Percentiles rank a stretch among this genome's conserved stretches.
phyloP scores from a whole-genome alignment of 495 filamentous ascomycete genomes.

The Neurospora sp. region DNA sequence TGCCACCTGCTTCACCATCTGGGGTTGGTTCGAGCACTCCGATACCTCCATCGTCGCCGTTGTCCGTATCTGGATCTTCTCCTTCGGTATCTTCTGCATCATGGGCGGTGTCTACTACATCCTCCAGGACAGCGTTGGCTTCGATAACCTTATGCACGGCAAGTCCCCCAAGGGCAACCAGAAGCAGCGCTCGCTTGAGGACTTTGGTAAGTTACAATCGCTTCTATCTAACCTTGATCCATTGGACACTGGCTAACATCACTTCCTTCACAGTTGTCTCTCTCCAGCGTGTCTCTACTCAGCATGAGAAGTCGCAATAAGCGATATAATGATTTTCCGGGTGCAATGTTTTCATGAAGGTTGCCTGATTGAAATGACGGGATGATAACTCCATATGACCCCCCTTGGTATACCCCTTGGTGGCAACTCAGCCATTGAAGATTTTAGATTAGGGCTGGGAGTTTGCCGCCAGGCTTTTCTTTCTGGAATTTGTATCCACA shows the following conservation, averaged over 20 bases:
- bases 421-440: constrained; percentile 14
- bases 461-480: constrained; percentile 18
- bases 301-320: constrained; percentile 69
- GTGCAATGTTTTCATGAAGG: constrained; percentile 3
- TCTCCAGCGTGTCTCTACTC: constrained; percentile 73
- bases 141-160: constrained; percentile 90
- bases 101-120: constrained; percentile 59
- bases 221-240: background rate
- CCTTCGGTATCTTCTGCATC: constrained; percentile 63
- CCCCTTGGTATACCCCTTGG: constrained; percentile 6
- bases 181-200: constrained; percentile 69
- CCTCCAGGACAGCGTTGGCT: constrained; percentile 62
- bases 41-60: constrained; percentile 67
- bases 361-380: constrained; percentile 7
- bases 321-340: constrained; percentile 8
- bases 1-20: constrained; percentile 73
- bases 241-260: constrained; percentile 20
- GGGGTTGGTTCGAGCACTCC: constrained; percentile 61
- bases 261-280: constrained; percentile 48
- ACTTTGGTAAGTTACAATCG: constrained; percentile 50
- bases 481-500: constrained; percentile 22
- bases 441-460: constrained; percentile 13
- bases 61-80: constrained; percentile 82
- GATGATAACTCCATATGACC: constrained; percentile 6
- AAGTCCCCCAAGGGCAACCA: constrained; percentile 64